Percentiles rank a stretch among this genome's conserved stretches.
These are phyloP conservation scores for Allantophomopsis lycopodina DNA, from an alignment of 2,329 filamentous ascomycete species.

Conservation along the genomic window DNA sequence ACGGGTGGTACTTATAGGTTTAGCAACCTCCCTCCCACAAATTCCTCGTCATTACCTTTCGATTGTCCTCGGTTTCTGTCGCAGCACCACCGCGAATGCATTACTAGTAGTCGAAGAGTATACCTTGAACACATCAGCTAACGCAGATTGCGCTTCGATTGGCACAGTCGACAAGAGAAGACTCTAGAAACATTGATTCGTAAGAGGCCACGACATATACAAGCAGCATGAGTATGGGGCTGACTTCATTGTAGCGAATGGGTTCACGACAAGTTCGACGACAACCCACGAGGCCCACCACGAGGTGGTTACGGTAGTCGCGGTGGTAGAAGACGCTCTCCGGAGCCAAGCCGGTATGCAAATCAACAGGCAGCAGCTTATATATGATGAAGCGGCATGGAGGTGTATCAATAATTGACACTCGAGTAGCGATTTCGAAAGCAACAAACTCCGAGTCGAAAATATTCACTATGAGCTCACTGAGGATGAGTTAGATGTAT, in stretches of 20 bases:
- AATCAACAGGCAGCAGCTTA: no score
- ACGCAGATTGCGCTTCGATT: slow-evolving; percentile 3
- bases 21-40: slow-evolving; percentile 19
- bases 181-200: slow-evolving; percentile 56
- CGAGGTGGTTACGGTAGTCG: slow-evolving; percentile 2
- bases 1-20: slow-evolving; percentile 10
- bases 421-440: slow-evolving; percentile 32
- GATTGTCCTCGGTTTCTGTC: slow-evolving; percentile 21
- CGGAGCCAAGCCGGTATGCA: slow-evolving; percentile 15
- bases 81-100: slow-evolving; percentile 3
- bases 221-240: background rate
- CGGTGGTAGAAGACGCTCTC: slow-evolving; percentile 16
- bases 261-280: slow-evolving; percentile 86
- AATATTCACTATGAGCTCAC: slow-evolving; percentile 90
- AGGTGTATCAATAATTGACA: background rate
- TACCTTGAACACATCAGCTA: no score
- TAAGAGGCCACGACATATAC: slow-evolving; percentile 23
- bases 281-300: slow-evolving; percentile 24
- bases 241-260: slow-evolving; percentile 50
- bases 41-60: slow-evolving; percentile 13
- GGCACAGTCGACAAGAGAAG: slow-evolving; percentile 46
- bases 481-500: slow-evolving; percentile 68
- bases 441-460: slow-evolving; percentile 67
- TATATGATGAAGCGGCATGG: no score
- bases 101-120: no score